Percentiles rank a stretch among this genome's conserved stretches.
Conservation (phyloP, 1,139 yeast genomes). For the Zhuliangozyma parablackwelliae region DNA sequence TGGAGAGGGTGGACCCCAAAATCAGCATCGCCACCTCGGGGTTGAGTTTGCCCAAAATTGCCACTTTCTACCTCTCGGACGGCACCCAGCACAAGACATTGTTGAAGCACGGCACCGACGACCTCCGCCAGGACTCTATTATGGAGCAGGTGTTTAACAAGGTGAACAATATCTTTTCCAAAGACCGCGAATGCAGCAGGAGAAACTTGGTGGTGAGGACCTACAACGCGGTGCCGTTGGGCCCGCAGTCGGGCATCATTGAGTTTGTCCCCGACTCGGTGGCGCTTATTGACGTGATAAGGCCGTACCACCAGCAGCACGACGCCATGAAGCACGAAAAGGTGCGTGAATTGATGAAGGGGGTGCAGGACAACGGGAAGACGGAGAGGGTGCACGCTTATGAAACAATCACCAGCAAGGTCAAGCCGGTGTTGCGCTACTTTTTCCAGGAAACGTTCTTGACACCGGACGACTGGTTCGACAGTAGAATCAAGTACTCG, state of each 20-base stretch:
- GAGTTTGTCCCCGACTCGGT: slow-evolving; percentile 82
- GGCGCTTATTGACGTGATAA: slow-evolving; percentile 65
- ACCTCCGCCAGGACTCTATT: slow-evolving; percentile 88
- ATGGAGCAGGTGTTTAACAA: slow-evolving; percentile 96
- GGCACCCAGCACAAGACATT: slow-evolving; percentile 59
- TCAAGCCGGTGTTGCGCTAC: slow-evolving; percentile 63
- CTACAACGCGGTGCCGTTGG: slow-evolving; percentile 85
- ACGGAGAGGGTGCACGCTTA: slow-evolving; percentile 49
- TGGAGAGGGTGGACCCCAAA: slow-evolving; percentile 40
- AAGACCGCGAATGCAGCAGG: slow-evolving; percentile 53
- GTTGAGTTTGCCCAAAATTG: slow-evolving; percentile 79
- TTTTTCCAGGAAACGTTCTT: slow-evolving; percentile 71
- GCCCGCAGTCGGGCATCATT: slow-evolving; percentile 81
- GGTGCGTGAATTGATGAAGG: slow-evolving; percentile 66
- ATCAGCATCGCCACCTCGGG: slow-evolving; percentile 73
- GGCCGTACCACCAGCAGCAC: slow-evolving; percentile 48
- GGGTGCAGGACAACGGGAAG: slow-evolving; percentile 44
- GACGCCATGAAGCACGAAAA: slow-evolving; percentile 44
- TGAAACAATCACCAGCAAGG: slow-evolving; percentile 42
- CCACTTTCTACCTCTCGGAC: slow-evolving; percentile 47
- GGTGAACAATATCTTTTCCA: slow-evolving; percentile 65
- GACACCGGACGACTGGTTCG: slow-evolving; percentile 71
- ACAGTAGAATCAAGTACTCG: slow-evolving; percentile 59
- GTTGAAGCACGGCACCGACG: slow-evolving; percentile 85
- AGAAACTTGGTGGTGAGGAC: slow-evolving; percentile 67